A percentile compares a stretch with the other conserved stretches of the same genome.
These are phyloP conservation scores for Sideroxylon spinosum DNA, from an alignment of 179 eudicot species.

Conservation along the genomic window DNA sequence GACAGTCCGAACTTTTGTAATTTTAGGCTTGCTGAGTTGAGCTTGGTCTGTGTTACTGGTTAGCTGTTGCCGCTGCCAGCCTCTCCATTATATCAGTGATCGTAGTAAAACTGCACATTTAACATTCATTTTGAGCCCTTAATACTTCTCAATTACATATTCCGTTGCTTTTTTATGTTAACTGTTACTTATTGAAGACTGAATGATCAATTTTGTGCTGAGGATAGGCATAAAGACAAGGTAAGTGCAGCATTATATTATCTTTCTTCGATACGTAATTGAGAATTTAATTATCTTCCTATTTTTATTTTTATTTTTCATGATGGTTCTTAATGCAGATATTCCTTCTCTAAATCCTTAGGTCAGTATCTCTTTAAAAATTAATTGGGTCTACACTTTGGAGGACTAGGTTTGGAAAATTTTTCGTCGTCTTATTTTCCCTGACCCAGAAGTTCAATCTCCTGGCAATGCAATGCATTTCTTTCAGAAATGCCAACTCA, in stretches of 20 bases:
- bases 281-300: not conserved
- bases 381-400: too few relatives aligned
- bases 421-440: not conserved
- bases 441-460: not conserved
- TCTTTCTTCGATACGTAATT: not conserved
- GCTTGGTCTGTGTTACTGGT: not conserved
- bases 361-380: not conserved
- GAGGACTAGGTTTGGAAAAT: constrained; percentile 10
- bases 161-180: constrained; percentile 1
- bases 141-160: not conserved
- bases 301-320: not conserved
- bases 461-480: not conserved
- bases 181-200: not conserved
- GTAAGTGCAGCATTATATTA: not conserved
- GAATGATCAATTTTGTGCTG: not conserved
- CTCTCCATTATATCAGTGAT: not conserved
- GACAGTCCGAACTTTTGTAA: not conserved
- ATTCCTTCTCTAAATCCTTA: not conserved
- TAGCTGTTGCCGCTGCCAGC: not conserved
- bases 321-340: not conserved
- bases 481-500: not conserved
- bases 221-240: not conserved
- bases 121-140: not conserved
- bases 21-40: not conserved
- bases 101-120: not conserved